phyloP scores from a whole-genome alignment of 2,329 filamentous ascomycete species.

The Ophiocordyceps robertsii region DNA sequence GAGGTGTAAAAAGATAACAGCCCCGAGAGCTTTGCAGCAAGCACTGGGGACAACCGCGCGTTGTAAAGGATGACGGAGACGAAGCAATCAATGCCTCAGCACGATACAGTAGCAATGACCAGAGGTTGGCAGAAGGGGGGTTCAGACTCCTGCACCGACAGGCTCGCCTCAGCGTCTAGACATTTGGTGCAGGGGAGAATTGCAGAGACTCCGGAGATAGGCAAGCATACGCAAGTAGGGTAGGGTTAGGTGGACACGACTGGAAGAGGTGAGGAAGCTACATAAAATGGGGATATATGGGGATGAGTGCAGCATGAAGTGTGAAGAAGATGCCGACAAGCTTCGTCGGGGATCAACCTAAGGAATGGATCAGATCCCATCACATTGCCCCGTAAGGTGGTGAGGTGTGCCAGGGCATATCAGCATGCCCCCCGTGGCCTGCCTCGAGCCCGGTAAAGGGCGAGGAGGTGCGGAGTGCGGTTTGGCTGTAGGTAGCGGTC shows the following conservation, averaged over 20 bases:
- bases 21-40: too few species aligned
- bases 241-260: not conserved
- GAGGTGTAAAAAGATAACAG: too few species aligned
- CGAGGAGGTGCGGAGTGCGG: slow-evolving; percentile 31
- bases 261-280: not conserved
- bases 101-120: too few species aligned
- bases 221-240: not conserved
- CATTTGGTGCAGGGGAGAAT: not conserved
- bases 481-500: slow-evolving; percentile 44
- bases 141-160: too few species aligned
- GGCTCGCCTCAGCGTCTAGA: too few species aligned
- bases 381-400: slow-evolving; percentile 54
- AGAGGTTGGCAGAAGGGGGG: too few species aligned
- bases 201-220: not conserved
- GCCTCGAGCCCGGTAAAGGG: not conserved
- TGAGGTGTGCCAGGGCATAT: slow-evolving; percentile 52
- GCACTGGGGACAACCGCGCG: too few species aligned
- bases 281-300: too few species aligned
- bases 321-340: slow-evolving; percentile 11
- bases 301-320: not conserved
- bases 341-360: slow-evolving; percentile 20
- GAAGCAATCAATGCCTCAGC: too few species aligned
- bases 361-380: slow-evolving; percentile 46
- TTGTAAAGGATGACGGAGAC: too few species aligned
- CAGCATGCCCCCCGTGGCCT: slow-evolving; percentile 40